These are phyloP conservation scores for Aspergillus sclerotiicarbonarius DNA, from an alignment of 495 filamentous ascomycete species.

Conservation along the genomic window DNA sequence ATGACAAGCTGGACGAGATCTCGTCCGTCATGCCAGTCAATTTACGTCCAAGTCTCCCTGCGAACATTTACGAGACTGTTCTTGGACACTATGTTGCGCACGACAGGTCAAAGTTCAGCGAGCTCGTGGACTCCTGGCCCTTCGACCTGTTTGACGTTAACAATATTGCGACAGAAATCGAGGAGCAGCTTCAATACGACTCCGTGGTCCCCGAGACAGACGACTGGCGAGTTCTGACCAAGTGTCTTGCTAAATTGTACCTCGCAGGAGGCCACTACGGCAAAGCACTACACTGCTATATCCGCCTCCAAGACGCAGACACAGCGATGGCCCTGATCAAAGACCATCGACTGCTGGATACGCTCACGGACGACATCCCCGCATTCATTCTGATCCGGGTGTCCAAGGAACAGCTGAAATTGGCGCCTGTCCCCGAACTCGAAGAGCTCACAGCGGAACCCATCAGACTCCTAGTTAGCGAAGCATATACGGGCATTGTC, in stretches of 20 bases:
- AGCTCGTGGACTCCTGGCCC: constrained; percentile 82
- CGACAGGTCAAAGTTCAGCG: constrained; percentile 65
- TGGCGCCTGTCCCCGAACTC: constrained; percentile 66
- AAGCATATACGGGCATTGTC: constrained; percentile 85
- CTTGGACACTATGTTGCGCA: constrained; percentile 78
- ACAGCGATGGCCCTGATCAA: constrained; percentile 79
- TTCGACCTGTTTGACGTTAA: constrained; percentile 77
- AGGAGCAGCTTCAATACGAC: constrained; percentile 67
- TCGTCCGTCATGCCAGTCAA: constrained; percentile 75
- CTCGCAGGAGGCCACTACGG: constrained; percentile 73
- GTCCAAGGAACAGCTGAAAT: constrained; percentile 64
- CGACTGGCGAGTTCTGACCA: constrained; percentile 82
- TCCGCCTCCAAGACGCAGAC: constrained; percentile 87
- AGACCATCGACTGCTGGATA: constrained; percentile 79
- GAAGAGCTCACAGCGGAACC: constrained; percentile 76
- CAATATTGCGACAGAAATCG: constrained; percentile 65
- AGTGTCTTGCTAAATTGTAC: constrained; percentile 78
- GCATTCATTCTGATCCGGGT: constrained; percentile 86
- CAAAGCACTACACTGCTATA: constrained; percentile 85
- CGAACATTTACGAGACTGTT: constrained; percentile 80
- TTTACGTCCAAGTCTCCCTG: constrained; percentile 74
- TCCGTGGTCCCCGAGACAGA: constrained; percentile 69
- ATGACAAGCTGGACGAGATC: constrained; percentile 84
- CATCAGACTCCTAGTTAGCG: constrained; percentile 81
- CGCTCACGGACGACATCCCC: constrained; percentile 82